Percentiles rank a stretch among this genome's conserved stretches.
Conservation (phyloP, 176 grass and related monocot genomes). For the Aegilops umbellulata region DNA sequence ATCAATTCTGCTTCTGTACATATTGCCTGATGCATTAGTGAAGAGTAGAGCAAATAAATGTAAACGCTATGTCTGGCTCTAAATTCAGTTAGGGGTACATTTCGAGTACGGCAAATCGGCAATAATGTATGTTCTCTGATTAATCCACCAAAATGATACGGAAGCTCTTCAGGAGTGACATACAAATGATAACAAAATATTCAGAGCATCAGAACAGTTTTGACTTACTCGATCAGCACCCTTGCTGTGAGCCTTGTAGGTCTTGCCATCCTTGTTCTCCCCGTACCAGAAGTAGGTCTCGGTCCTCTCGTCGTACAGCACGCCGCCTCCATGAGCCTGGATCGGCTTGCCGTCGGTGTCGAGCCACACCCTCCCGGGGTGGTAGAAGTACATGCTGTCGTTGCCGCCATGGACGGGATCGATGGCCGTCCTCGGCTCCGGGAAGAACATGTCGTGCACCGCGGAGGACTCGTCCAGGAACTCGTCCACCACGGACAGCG, state of each 20-base stretch:
- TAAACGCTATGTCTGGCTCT: background rate
- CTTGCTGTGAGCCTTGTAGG: constrained; percentile 75
- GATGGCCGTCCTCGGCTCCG: constrained; percentile 44
- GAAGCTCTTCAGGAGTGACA: background rate
- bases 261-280: constrained; percentile 93
- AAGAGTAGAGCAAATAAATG: background rate
- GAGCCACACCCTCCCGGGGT: constrained; percentile 77
- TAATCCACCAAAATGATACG: background rate
- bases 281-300: constrained; percentile 89
- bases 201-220: constrained; percentile 14
- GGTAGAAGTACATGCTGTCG: constrained; percentile 57
- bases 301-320: constrained; percentile 68
- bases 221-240: constrained; percentile 71
- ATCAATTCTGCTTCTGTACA: background rate
- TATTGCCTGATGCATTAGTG: background rate
- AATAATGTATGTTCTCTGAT: background rate
- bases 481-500: constrained; percentile 73
- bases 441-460: constrained; percentile 85
- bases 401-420: constrained; percentile 51
- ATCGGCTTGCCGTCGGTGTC: constrained; percentile 92
- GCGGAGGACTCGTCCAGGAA: constrained; percentile 87
- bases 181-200: background rate
- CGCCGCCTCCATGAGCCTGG: constrained; percentile 91
- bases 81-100: constrained; percentile 22
- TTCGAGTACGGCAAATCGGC: background rate